These are phyloP conservation scores for Vicia faba DNA, from an alignment of 306 rosid genomes.

Conservation along the genomic window DNA sequence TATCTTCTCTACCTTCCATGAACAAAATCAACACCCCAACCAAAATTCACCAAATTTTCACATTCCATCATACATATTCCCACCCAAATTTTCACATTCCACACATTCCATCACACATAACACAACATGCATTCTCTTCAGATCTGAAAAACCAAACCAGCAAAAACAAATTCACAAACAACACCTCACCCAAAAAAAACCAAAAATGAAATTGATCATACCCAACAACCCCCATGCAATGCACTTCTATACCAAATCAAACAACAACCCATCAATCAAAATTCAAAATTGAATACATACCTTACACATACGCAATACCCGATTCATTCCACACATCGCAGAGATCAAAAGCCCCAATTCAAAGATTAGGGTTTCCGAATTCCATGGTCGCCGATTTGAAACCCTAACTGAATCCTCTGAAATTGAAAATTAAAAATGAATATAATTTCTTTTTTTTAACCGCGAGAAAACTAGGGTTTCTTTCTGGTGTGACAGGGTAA, in stretches of 20 bases:
- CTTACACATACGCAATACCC: constrained; percentile 41
- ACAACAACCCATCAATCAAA: constrained; percentile 30
- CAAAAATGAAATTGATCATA: constrained; percentile 47
- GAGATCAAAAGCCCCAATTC: constrained; percentile 50
- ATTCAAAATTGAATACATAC: constrained; percentile 48
- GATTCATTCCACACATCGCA: constrained; percentile 40
- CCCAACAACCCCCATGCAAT: constrained; percentile 47
- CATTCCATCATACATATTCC: constrained; percentile 39
- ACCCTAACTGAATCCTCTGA: constrained; percentile 60
- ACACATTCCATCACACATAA: constrained; percentile 20
- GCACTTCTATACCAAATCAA: constrained; percentile 3
- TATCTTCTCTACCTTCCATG: constrained; percentile 78
- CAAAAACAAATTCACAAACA: constrained; percentile 26
- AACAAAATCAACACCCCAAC: constrained; percentile 53
- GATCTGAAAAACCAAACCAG: constrained; percentile 63
- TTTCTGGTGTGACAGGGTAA: constrained; percentile 33
- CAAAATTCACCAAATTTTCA: constrained; percentile 57
- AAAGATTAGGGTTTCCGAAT: constrained; percentile 55
- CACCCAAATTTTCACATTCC: background rate
- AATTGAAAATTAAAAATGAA: constrained; percentile 39
- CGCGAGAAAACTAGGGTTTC: constrained; percentile 81
- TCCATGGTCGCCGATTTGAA: constrained; percentile 43
- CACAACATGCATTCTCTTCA: constrained; percentile 43
- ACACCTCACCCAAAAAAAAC: constrained; percentile 27
- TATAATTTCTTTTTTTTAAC: constrained; percentile 42